Conservation (phyloP, 1,284 basidiomycete species). For the Waitea zeae region DNA sequence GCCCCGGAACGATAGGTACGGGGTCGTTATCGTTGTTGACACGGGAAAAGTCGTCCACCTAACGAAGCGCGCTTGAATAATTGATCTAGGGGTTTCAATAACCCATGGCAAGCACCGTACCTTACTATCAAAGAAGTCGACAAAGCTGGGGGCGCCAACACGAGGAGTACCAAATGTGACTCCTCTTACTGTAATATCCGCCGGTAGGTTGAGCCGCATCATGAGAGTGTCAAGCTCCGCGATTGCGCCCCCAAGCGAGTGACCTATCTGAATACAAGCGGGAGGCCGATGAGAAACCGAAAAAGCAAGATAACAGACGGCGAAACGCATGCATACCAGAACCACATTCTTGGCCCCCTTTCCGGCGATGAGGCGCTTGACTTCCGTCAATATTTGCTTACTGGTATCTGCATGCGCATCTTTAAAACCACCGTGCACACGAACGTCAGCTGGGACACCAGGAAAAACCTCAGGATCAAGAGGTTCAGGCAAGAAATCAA, state of each 20-base stretch:
- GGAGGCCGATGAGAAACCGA: background rate
- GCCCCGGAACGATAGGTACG: slow-evolving; percentile 15
- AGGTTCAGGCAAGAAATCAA: slow-evolving; percentile 1
- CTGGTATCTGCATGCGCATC: slow-evolving; percentile 4
- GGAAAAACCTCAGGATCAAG: slow-evolving; percentile 5
- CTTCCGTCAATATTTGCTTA: slow-evolving; percentile 2
- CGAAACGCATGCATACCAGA: slow-evolving; percentile 12
- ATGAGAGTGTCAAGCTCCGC: slow-evolving; percentile 34
- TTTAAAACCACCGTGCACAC: slow-evolving; percentile 5
- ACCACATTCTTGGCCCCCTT: slow-evolving; percentile 17
- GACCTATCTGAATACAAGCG: slow-evolving; percentile 21
- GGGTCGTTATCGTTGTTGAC: slow-evolving; percentile 14
- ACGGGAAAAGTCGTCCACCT: background rate
- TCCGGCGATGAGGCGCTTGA: slow-evolving; percentile 6
- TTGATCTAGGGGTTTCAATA: too few species aligned
- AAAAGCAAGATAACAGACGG: background rate
- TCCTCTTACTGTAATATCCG: slow-evolving; percentile 20
- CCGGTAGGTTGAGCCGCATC: slow-evolving; percentile 26
- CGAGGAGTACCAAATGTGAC: slow-evolving; percentile 33
- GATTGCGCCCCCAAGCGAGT: slow-evolving; percentile 41
- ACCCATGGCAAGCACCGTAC: too few species aligned
- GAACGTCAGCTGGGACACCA: slow-evolving; percentile 1
- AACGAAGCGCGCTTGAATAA: too few species aligned
- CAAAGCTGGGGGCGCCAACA: slow-evolving; percentile 23
- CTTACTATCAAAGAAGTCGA: slow-evolving; percentile 20